These are phyloP conservation scores for Hericium coralloides DNA, from an alignment of 768 basidiomycete genomes.

Conservation along the genomic window DNA sequence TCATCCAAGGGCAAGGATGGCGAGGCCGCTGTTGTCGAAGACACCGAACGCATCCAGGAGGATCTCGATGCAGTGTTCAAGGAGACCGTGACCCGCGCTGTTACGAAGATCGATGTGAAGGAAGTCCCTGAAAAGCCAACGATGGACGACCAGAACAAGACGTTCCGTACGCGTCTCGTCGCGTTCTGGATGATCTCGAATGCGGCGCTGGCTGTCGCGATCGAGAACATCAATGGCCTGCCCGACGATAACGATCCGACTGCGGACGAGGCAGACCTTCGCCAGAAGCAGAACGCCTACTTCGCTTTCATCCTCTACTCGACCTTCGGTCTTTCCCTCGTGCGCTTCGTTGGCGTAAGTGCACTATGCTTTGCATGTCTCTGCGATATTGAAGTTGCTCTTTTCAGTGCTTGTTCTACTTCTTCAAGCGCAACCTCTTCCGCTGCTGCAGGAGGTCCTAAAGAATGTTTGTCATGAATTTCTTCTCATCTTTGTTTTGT, in stretches of 20 bases:
- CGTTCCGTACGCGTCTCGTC: constrained; percentile 86
- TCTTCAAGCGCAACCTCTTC: constrained; percentile 78
- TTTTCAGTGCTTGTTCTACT: constrained; percentile 69
- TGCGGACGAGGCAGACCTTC: constrained; percentile 31
- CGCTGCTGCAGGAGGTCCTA: constrained; percentile 70
- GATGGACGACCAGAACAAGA: constrained; percentile 84
- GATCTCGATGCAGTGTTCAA: constrained; percentile 90
- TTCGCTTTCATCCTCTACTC: constrained; percentile 75
- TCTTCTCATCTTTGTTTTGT: constrained; percentile 1
- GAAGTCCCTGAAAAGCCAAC: constrained; percentile 72
- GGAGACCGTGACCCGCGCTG: constrained; percentile 81
- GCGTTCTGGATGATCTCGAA: constrained; percentile 75
- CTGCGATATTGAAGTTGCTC: neutral
- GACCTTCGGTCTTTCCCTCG: constrained; percentile 61
- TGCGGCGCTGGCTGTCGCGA: constrained; percentile 60
- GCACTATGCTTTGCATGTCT: neutral
- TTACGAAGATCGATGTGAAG: constrained; percentile 61
- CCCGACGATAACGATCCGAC: constrained; percentile 26
- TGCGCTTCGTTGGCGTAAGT: constrained; percentile 74
- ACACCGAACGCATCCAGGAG: constrained; percentile 71
- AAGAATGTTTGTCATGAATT: constrained; percentile 8
- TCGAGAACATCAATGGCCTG: constrained; percentile 70
- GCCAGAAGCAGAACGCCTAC: constrained; percentile 47
- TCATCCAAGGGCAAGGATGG: constrained; percentile 71
- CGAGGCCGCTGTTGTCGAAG: constrained; percentile 75